These are phyloP conservation scores for Capronia coronata DNA, from an alignment of 2,329 filamentous ascomycete genomes.

Conservation along the genomic window DNA sequence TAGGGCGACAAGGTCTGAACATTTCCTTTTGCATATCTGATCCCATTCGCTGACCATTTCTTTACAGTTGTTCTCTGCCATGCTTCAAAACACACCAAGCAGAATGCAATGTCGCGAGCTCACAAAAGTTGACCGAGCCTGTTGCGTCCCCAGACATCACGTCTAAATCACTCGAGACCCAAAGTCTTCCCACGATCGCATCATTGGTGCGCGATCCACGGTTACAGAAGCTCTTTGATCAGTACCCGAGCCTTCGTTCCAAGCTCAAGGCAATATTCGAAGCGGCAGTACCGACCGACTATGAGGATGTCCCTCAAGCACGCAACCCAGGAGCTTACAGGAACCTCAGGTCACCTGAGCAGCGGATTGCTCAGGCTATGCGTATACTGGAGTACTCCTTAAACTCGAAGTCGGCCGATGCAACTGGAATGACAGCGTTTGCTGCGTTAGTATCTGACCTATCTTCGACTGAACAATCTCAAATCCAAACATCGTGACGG, in stretches of 20 bases:
- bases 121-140: not conserved
- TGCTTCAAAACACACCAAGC: constrained; percentile 42
- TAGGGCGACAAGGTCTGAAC: constrained; percentile 29
- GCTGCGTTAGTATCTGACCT: constrained; percentile 14
- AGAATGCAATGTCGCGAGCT: not conserved
- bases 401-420: constrained; percentile 12
- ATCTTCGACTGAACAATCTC: not conserved
- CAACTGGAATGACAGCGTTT: constrained; percentile 15
- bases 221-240: constrained; percentile 32
- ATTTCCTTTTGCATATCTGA: not conserved
- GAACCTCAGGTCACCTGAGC: constrained; percentile 8
- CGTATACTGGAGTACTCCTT: constrained; percentile 8
- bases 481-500: not conserved
- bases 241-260: constrained; percentile 36
- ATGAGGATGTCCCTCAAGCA: constrained; percentile 26
- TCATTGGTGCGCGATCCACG: constrained; percentile 11
- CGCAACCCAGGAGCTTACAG: constrained; percentile 3
- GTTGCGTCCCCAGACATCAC: not conserved
- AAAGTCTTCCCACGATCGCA: not conserved
- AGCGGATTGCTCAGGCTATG: constrained; percentile 13
- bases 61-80: constrained; percentile 40
- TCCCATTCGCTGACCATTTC: constrained; percentile 10
- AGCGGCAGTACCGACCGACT: constrained; percentile 32
- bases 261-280: constrained; percentile 41
- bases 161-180: not conserved